Evolutionary conservation across 306 rosid genomes (phyloP).

Genomic region (Astragalus glycyphyllos): DNA sequence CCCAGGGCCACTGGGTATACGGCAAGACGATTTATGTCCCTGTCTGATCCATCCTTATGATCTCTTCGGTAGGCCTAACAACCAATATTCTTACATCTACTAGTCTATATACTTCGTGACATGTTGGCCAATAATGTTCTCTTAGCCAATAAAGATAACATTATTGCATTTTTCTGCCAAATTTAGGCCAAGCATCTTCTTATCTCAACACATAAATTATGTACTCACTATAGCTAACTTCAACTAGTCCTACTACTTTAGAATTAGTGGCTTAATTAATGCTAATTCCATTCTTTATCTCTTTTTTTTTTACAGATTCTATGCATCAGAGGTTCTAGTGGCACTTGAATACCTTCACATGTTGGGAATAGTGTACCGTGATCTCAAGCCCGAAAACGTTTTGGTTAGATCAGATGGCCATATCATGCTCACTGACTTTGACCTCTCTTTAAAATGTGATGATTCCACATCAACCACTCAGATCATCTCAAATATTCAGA

Average conservation of each 20-base stretch:
- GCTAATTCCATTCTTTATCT: constrained; percentile 12
- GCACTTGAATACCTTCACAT: constrained; percentile 90
- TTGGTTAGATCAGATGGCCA: constrained; percentile 82
- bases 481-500: constrained; percentile 45
- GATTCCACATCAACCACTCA: constrained; percentile 57
- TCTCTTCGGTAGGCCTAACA: constrained; percentile 45
- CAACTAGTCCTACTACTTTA: background rate
- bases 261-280: background rate
- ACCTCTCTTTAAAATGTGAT: constrained; percentile 63
- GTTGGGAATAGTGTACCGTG: constrained; percentile 92
- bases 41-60: constrained; percentile 34
- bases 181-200: constrained; percentile 24
- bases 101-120: constrained; percentile 15
- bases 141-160: constrained; percentile 19
- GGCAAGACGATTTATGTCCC: constrained; percentile 23
- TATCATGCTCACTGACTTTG: constrained; percentile 79
- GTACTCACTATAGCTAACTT: background rate
- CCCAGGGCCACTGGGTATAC: constrained; percentile 21
- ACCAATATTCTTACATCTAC: constrained; percentile 40
- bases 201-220: background rate
- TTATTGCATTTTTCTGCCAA: constrained; percentile 35
- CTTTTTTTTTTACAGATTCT: constrained; percentile 57
- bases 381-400: constrained; percentile 82
- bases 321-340: constrained; percentile 78
- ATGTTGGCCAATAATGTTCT: constrained; percentile 46